These are phyloP conservation scores for Striga asiatica DNA, from an alignment of 257 asterid genomes.

Conservation along the genomic window DNA sequence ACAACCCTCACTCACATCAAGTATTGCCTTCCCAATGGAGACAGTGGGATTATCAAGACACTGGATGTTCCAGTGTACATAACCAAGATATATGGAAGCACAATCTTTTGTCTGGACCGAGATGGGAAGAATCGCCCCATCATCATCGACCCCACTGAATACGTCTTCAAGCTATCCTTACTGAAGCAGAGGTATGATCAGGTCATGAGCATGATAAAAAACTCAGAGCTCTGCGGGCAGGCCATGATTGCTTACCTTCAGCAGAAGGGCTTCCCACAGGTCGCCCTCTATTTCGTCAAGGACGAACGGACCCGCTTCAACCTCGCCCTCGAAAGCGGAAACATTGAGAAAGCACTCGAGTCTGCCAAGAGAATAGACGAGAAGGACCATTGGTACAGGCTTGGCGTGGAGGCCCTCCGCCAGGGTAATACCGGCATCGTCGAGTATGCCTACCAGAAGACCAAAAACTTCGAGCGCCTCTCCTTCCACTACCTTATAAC, in stretches of 20 bases:
- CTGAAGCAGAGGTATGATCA: constrained; percentile 77
- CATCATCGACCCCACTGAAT: constrained; percentile 86
- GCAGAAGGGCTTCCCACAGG: constrained; percentile 99
- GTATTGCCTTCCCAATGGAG: constrained; percentile 97
- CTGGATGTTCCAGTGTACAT: constrained; percentile 84
- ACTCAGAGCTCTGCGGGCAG: constrained; percentile 94
- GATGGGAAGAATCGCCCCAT: constrained; percentile 91
- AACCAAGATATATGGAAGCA: constrained; percentile 72
- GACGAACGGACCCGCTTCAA: constrained; percentile 86
- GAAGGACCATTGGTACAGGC: constrained; percentile 88
- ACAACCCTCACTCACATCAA: constrained; percentile 91
- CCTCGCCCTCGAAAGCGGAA: constrained; percentile 90
- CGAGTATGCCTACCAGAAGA: constrained; percentile 90
- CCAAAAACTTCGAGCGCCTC: constrained; percentile 82
- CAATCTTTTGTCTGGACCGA: constrained; percentile 92
- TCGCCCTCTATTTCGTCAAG: constrained; percentile 93
- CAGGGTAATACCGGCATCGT: constrained; percentile 97
- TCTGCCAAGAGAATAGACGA: constrained; percentile 84
- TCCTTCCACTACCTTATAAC: constrained; percentile 81
- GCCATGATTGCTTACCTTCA: constrained; percentile 98
- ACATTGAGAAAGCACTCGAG: constrained; percentile 88
- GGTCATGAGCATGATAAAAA: constrained; percentile 91
- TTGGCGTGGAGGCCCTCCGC: constrained; percentile 97
- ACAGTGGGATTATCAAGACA: constrained; percentile 91
- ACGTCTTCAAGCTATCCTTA: constrained; percentile 66